A percentile compares a stretch with the other conserved stretches of the same genome.
Conservation (phyloP, 495 filamentous ascomycete genomes). For the Aspergillus steynii region DNA sequence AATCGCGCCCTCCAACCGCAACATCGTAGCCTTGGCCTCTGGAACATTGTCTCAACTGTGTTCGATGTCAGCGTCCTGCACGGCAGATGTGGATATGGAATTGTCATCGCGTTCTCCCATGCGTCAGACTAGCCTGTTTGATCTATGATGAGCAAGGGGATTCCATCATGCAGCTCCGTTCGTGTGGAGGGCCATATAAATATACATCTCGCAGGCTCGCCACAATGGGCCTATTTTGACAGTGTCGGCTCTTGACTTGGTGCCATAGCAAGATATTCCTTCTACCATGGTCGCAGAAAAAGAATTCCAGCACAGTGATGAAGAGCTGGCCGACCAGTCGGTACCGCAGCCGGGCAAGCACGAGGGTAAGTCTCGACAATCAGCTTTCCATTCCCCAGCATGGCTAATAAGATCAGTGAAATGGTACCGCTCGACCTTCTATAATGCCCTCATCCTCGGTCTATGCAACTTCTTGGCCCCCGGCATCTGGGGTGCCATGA, state of each 20-base stretch:
- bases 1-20: constrained; percentile 31
- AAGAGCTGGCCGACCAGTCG: constrained; percentile 16
- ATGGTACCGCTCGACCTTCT: constrained; percentile 65
- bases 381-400: not conserved
- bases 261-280: not conserved
- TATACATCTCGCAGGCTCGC: not conserved
- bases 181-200: not conserved
- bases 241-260: not conserved
- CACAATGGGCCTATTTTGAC: not conserved
- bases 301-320: constrained; percentile 21
- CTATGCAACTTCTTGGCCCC: constrained; percentile 64
- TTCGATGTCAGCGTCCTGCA: not conserved
- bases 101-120: not conserved
- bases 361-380: constrained; percentile 24
- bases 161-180: not conserved
- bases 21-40: constrained; percentile 24
- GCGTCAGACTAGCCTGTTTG: not conserved
- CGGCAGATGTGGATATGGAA: not conserved
- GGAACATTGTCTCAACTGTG: not conserved
- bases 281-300: constrained; percentile 17
- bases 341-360: constrained; percentile 6
- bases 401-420: constrained; percentile 41
- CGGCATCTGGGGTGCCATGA: constrained; percentile 71
- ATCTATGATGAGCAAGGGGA: not conserved
- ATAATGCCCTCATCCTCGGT: constrained; percentile 63